Conservation (phyloP, 2,329 filamentous ascomycete genomes). For the Sporothrix pseudoabietina region DNA sequence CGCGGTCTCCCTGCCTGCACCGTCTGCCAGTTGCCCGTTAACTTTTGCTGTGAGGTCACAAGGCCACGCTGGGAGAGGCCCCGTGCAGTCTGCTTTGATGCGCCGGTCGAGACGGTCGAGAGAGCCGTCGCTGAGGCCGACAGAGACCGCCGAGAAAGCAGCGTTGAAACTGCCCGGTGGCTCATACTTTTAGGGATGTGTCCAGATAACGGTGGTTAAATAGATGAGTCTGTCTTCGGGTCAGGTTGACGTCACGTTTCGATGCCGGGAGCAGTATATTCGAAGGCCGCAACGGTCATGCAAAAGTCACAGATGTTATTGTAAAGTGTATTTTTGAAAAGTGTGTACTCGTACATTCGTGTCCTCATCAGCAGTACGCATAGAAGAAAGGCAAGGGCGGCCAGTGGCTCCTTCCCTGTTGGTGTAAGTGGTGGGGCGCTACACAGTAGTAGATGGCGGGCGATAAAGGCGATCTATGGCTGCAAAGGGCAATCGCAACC, state of each 20-base stretch:
- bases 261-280: background rate
- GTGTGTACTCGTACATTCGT: background rate
- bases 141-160: conserved; percentile 12
- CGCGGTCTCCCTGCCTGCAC: conserved; percentile 7
- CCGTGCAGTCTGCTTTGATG: background rate
- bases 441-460: background rate
- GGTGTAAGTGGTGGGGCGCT: conserved; percentile 17
- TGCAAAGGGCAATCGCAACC: conserved; percentile 28
- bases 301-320: background rate
- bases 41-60: background rate
- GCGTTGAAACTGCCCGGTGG: background rate
- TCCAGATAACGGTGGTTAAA: background rate
- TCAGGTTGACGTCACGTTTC: background rate
- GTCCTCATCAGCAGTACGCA: no score
- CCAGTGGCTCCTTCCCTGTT: conserved; percentile 8
- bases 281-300: background rate
- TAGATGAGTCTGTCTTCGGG: background rate
- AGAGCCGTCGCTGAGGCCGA: background rate
- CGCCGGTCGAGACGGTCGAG: background rate
- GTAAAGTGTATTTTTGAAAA: background rate
- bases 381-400: background rate
- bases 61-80: background rate
- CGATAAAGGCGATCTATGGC: background rate
- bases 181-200: conserved; percentile 10
- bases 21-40: no score